phyloP scores from a whole-genome alignment of 805 yeast genomes.

The Schizosaccharomyces lindneri region DNA sequence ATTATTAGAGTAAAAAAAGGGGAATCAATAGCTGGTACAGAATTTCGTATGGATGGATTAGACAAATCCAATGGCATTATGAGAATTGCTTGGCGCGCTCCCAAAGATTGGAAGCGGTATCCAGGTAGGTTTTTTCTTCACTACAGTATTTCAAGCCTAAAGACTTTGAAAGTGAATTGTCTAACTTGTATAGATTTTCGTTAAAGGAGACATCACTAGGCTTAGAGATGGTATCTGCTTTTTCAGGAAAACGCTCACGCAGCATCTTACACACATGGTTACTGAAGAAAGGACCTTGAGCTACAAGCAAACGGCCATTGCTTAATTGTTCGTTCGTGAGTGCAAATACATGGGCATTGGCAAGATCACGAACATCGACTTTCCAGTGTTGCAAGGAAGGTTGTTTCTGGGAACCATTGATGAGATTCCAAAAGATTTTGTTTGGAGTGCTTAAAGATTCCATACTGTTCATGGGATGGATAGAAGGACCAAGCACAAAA shows the following conservation, averaged over 20 bases:
- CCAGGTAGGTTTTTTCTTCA: constrained; percentile 8
- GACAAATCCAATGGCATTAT: no score
- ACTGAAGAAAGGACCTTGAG: constrained; percentile 8
- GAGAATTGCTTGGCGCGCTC: background rate
- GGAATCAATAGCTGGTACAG: no score
- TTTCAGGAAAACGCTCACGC: constrained; percentile 7
- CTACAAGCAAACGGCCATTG: constrained; percentile 11
- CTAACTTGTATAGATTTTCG: constrained; percentile 3
- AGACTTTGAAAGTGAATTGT: constrained; percentile 7
- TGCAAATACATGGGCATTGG: constrained; percentile 29
- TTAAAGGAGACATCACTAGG: background rate
- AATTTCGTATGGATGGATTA: no score
- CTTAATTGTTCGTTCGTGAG: constrained; percentile 13
- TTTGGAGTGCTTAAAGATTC: constrained; percentile 14
- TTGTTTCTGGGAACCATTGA: constrained; percentile 7
- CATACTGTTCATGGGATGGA: constrained; percentile 9
- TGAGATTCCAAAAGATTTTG: constrained; percentile 12
- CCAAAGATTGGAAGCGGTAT: background rate
- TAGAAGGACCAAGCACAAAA: constrained; percentile 10
- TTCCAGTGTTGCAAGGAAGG: constrained; percentile 10
- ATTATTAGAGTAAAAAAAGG: no score
- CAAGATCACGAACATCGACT: constrained; percentile 40
- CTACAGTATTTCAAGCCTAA: constrained; percentile 10
- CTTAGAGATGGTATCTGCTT: constrained; percentile 5
- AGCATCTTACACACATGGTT: constrained; percentile 5